Base-by-base conservation (phyloP, 805 yeast species). In the Spathaspora sp. region DNA sequence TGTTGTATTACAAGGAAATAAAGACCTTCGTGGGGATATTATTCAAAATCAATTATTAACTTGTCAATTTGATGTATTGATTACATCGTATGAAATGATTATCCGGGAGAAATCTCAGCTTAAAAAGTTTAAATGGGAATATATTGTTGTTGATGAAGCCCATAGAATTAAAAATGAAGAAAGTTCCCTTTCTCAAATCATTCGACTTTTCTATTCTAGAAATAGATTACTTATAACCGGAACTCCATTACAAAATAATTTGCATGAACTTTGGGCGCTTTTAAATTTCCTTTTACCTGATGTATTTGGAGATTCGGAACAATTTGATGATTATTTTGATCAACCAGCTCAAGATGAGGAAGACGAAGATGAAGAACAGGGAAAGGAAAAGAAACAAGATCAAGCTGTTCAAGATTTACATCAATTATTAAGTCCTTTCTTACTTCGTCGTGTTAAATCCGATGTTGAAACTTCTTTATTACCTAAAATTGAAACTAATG, bases 151-250 rank as follows among this genome's bases (percentile, higher is more conserved):
- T 49, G 99, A 93, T 72, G 97, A 92, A 69, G 98, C 98, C 2
- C 99, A 93, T 68, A 82, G 98, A 65, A 93, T 93, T 65, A 93
- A 93, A 65, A 94, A 94, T 66, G 98, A 94, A 64, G 96, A 89
- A 62, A 86, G 96, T 57, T 85, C 94, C 39, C 75, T 93, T 48
- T 90, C 97, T 1, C 97, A 93, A 68, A 92, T 94, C 56, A 92
- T 94, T 53, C 81, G 98, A 57, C 68, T 91, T 23, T 91, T 93
- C 64, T 87, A 88, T 64, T 89, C 97, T 16, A 82, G 85, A 52
- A 89, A 89, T 65, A 76, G 99, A 54, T 70, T 93, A 44, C 73
- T 93, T 52, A 91, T 93, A 54, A 93, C 99, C 0, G 99, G 99
- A 57, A 93, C 99, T 0, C 99, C 99, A 0, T 71, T 93, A 49